Conservation (phyloP, 495 filamentous ascomycete genomes). For the Letharia columbiana region DNA sequence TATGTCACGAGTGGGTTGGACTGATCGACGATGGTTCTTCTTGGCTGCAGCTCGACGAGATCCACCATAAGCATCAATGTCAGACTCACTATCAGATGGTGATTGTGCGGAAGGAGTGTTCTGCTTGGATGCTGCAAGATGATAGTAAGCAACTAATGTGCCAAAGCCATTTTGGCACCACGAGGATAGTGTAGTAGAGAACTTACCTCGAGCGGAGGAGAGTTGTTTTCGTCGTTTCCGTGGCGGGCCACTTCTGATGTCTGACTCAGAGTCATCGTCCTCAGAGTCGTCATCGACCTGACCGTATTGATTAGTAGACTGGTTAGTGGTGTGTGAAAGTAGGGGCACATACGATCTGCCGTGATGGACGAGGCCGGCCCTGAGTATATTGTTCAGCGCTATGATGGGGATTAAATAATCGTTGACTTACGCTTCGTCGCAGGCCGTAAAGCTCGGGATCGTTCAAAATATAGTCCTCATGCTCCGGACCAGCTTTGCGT, state of each 20-base stretch:
- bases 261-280: slow-evolving; percentile 60
- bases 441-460: slow-evolving; percentile 96
- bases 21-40: slow-evolving; percentile 57
- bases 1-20: slow-evolving; percentile 50
- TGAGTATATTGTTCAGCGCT: slow-evolving; percentile 28
- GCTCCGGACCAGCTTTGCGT: slow-evolving; percentile 61
- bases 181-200: background rate
- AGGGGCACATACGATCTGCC: slow-evolving; percentile 37
- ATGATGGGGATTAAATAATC: background rate
- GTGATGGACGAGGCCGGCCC: slow-evolving; percentile 47
- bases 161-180: background rate
- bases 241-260: slow-evolving; percentile 35
- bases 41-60: slow-evolving; percentile 56
- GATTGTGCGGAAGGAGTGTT: slow-evolving; percentile 44
- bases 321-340: background rate
- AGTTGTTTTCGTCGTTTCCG: slow-evolving; percentile 38
- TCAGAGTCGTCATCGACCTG: slow-evolving; percentile 69
- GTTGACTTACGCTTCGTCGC: slow-evolving; percentile 68
- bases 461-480: slow-evolving; percentile 75
- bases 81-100: slow-evolving; percentile 51
- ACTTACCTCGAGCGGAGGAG: slow-evolving; percentile 30
- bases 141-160: background rate
- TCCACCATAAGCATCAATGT: slow-evolving; percentile 62
- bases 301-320: slow-evolving; percentile 20
- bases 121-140: slow-evolving; percentile 12